Evolutionary conservation across 768 basidiomycete genomes (phyloP).

Genomic region (Tulasnella sp.): DNA sequence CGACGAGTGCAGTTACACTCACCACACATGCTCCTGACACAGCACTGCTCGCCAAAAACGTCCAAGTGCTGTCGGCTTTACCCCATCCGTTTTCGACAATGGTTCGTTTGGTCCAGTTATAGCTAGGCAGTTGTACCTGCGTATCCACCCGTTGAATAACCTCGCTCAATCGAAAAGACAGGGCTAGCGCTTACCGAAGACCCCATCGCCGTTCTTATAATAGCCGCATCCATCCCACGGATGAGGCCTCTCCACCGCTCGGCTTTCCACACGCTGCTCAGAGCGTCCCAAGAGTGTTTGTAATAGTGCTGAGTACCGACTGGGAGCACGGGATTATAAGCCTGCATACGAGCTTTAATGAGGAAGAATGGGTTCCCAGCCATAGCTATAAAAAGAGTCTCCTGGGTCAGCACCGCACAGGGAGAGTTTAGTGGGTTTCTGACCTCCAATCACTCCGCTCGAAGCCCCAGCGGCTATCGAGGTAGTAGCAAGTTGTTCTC

Average conservation of each 20-base stretch:
- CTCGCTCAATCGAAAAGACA: background rate
- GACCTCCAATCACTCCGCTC: slow-evolving; percentile 88
- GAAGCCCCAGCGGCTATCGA: slow-evolving; percentile 80
- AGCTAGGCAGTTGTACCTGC: slow-evolving; percentile 89
- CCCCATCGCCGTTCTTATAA: slow-evolving; percentile 90
- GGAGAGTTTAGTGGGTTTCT: slow-evolving; percentile 14
- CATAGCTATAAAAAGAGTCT: too few relatives aligned
- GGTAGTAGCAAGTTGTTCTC: slow-evolving; percentile 63
- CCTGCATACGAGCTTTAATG: slow-evolving; percentile 98
- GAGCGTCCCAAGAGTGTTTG: slow-evolving; percentile 71
- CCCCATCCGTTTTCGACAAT: slow-evolving; percentile 61
- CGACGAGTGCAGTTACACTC: slow-evolving; percentile 32
- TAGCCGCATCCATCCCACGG: slow-evolving; percentile 88
- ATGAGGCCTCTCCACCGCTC: slow-evolving; percentile 76
- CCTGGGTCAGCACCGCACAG: background rate
- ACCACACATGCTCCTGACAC: slow-evolving; percentile 91
- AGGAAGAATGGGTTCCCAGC: slow-evolving; percentile 89
- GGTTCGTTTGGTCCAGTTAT: slow-evolving; percentile 84
- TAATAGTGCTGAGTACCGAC: slow-evolving; percentile 94
- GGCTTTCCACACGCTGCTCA: slow-evolving; percentile 65
- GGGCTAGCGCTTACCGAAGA: slow-evolving; percentile 50
- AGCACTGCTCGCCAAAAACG: slow-evolving; percentile 79
- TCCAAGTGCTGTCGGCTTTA: slow-evolving; percentile 71
- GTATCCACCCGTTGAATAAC: background rate
- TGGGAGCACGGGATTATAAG: slow-evolving; percentile 89